Evolutionary conservation across 2,329 filamentous ascomycete genomes (phyloP).

Genomic region (Talaromyces atroroseus): DNA sequence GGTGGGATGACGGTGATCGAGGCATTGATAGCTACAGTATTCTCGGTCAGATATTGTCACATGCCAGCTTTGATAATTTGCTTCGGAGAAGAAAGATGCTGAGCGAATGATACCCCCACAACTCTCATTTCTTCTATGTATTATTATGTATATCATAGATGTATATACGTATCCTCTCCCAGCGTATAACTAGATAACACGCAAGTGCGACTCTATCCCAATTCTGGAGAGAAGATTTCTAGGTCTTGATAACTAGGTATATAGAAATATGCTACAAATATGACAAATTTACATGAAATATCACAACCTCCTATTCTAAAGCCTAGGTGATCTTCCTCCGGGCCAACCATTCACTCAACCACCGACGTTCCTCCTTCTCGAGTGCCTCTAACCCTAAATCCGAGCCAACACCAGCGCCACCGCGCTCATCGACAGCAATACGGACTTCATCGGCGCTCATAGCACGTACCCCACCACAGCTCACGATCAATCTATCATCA

Average conservation of each 20-base stretch:
- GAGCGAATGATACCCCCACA: background rate
- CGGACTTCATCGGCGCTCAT: slow-evolving; percentile 61
- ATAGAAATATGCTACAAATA: background rate
- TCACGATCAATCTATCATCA: slow-evolving; percentile 65
- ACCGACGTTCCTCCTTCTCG: slow-evolving; percentile 29
- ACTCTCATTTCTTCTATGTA: background rate
- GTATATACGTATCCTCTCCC: background rate
- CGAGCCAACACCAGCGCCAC: slow-evolving; percentile 35
- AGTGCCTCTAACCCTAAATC: slow-evolving; percentile 16
- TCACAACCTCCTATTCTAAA: background rate
- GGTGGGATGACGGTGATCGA: slow-evolving; percentile 19
- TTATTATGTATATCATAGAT: background rate
- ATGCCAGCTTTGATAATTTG: slow-evolving; percentile 27
- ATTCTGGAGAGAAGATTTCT: background rate
- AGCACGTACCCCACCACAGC: slow-evolving; percentile 55
- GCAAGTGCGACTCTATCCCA: background rate
- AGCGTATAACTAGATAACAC: no score
- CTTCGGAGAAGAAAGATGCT: slow-evolving; percentile 15
- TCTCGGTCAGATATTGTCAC: slow-evolving; percentile 22
- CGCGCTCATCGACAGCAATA: slow-evolving; percentile 67
- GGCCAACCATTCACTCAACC: slow-evolving; percentile 34
- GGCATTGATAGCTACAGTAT: slow-evolving; percentile 17
- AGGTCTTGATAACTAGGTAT: no score
- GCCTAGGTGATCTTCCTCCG: slow-evolving; percentile 7
- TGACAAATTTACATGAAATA: background rate